Evolutionary conservation across 2,329 filamentous ascomycete species (phyloP).

Genomic region (Cercospora sp.): DNA sequence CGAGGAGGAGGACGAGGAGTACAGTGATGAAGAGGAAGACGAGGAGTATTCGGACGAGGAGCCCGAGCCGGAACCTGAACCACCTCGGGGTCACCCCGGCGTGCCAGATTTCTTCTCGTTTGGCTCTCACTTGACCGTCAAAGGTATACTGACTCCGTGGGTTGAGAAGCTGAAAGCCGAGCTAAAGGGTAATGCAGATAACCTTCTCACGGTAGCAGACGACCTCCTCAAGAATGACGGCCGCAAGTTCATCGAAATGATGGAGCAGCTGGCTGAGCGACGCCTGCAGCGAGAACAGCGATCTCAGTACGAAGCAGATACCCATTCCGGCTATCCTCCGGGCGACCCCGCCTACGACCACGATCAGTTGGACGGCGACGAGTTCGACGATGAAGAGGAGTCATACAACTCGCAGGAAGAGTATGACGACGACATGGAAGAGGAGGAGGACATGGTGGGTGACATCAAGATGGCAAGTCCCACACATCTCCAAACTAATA

Average conservation of each 20-base stretch:
- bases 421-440: conserved; percentile 60
- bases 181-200: conserved; percentile 63
- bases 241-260: conserved; percentile 99
- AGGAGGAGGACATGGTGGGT: conserved; percentile 63
- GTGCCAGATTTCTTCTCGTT: conserved; percentile 93
- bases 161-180: conserved; percentile 38
- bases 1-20: conserved; percentile 58
- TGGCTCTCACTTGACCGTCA: conserved; percentile 93
- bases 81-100: conserved; percentile 59
- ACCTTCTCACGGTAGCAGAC: conserved; percentile 97
- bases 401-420: conserved; percentile 63
- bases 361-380: conserved; percentile 71
- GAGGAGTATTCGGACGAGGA: conserved; percentile 67
- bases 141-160: conserved; percentile 58
- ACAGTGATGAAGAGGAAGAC: conserved; percentile 66
- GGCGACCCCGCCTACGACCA: conserved; percentile 56
- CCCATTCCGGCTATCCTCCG: conserved; percentile 51
- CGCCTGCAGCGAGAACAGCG: conserved; percentile 97
- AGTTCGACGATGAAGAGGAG: conserved; percentile 74
- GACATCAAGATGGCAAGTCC: conserved; percentile 26
- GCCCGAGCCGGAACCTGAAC: conserved; percentile 52
- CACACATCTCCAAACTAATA: conserved; percentile 42
- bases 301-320: conserved; percentile 66
- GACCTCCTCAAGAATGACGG: conserved; percentile 98
- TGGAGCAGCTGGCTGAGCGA: conserved; percentile 97